Evolutionary conservation across 768 basidiomycete genomes (phyloP), one percentile per base, ranked within the genome.

Genomic region (Suillus decipiens): DNA sequence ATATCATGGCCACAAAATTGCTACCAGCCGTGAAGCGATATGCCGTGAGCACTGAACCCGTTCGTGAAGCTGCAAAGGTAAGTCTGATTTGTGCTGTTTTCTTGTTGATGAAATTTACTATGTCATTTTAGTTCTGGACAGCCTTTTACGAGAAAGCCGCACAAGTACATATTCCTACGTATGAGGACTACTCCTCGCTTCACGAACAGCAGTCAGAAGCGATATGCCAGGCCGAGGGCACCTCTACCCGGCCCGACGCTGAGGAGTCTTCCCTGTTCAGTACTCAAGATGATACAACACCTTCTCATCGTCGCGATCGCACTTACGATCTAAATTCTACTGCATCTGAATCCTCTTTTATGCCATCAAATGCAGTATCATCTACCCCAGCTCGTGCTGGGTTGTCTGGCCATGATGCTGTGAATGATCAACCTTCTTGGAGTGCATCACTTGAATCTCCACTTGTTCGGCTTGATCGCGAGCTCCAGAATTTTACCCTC

Each of bases 141-240:
- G 90, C 92, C 0, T 99, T 99, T 81, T 98, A 95, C 72, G 95
- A 98, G 71, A 86, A 91, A 63, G 94, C 95, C 10, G 96, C 96
- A 4, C 89, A 93, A 68, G 89, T 95, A 34, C 86, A 89, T 45
- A 89, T 95, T 50, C 88, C 90, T 5, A 86, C 86, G 1, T 87
- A 82, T 39, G 92, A 87, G 15, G 89, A 92, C 61, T 82, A 86
- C 63, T 85, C 83, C n/a, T 82, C 79, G 8, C 78, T 80, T 47
- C 80, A 84, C 54, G 87, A 86, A 47, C 77, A 80, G 22, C 76
- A 80, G 7, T 81, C 82, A 1, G 76, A 82, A 62, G 66, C 73
- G 19, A 19, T 11, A 41, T 54, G 74, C 7, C 65, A 60, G 28
- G 47, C 22, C n/a, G 65, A 66, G 60, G 63, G 17, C 33, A 53